Evolutionary conservation across 2,329 filamentous ascomycete species (phyloP), one percentile per base, ranked within the genome.

Genomic region (Nothophoma quercina): DNA sequence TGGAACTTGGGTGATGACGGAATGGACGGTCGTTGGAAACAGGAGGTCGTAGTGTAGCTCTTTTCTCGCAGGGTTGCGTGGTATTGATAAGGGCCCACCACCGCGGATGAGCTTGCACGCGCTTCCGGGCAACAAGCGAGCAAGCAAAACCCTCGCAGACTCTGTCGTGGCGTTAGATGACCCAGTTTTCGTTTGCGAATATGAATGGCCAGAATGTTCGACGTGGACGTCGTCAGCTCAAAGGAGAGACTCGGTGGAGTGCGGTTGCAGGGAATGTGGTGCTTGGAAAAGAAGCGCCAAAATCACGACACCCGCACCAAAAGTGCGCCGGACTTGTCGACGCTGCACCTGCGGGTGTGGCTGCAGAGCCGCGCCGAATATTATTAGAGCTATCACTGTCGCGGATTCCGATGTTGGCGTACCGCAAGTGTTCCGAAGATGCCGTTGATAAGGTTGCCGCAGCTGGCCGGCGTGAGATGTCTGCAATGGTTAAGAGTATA

Each of bases 161-260:
- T 53, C 46, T 60, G 53, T 42, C 45, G 55, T 58, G 51, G 60
- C 55, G 59, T 51, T 29, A 36, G 38, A 40, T 53, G 63, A 39
- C 55, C 63, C 64, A 58, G 29, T 67, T 65, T 65, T 65, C 43
- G 60, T 60, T 55, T 50, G 55, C 52, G 54, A 55, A 47, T 48
- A 42, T 46, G 53, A 54, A 41, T 50, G 68, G 65, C 69, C 65
- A 73, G 69, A 73, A 68, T 53, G 56, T 64, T 71, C 68, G 67
- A 55, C 58, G 36, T 55, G 45, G 43, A 58, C 53, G 62, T 61
- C 60, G 60, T 63, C 60, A 62, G 62, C 60, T 59, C 51, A 49
- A 54, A 63, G 39, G 35, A 67, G 64, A 66, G 56, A 45, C 30
- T 36, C 33, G 51, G 66, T 67, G 67, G 60, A 65, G 51, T 55